Conservation (phyloP, 164 flowering plant genomes). For the Chimonanthus praecox region DNA sequence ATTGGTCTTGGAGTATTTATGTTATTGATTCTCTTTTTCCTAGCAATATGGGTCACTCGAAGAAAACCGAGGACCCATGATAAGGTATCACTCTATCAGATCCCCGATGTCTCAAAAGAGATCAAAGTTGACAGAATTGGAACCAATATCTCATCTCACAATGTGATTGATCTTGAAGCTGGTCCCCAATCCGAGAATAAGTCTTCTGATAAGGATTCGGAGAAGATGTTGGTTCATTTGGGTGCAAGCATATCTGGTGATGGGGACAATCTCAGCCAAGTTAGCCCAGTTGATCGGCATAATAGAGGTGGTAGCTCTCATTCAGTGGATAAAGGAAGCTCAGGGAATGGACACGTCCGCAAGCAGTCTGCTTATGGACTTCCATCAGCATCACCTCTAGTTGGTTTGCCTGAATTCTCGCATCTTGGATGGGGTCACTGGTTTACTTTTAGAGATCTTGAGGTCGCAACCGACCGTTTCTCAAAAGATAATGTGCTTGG, state of each 20-base stretch:
- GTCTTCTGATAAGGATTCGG: constrained; percentile 41
- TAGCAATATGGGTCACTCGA: constrained; percentile 55
- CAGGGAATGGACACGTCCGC: constrained; percentile 29
- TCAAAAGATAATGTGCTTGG: constrained; percentile 60
- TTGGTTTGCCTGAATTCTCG: constrained; percentile 82
- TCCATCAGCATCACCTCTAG: constrained; percentile 64
- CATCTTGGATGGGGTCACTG: constrained; percentile 99
- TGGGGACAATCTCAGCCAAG: constrained; percentile 61
- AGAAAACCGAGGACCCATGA: constrained; percentile 48
- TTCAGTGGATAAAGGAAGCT: constrained; percentile 81
- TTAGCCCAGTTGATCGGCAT: constrained; percentile 59
- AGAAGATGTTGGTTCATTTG: constrained; percentile 59
- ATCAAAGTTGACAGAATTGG: constrained; percentile 69
- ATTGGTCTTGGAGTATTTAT: constrained; percentile 60
- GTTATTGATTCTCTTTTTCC: constrained; percentile 48
- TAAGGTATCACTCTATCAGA: constrained; percentile 45
- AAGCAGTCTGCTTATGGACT: constrained; percentile 44
- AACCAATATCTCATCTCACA: constrained; percentile 19
- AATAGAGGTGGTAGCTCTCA: constrained; percentile 69
- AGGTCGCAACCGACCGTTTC: constrained; percentile 63
- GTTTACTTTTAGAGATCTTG: constrained; percentile 88
- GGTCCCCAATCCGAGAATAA: constrained; percentile 36
- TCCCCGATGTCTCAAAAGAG: constrained; percentile 71
- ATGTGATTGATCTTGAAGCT: constrained; percentile 40
- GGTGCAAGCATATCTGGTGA: constrained; percentile 67